A percentile compares a stretch with the other conserved stretches of the same genome.
These are phyloP conservation scores for Venturia pyrina DNA, from an alignment of 2,329 filamentous ascomycete species.

Conservation along the genomic window DNA sequence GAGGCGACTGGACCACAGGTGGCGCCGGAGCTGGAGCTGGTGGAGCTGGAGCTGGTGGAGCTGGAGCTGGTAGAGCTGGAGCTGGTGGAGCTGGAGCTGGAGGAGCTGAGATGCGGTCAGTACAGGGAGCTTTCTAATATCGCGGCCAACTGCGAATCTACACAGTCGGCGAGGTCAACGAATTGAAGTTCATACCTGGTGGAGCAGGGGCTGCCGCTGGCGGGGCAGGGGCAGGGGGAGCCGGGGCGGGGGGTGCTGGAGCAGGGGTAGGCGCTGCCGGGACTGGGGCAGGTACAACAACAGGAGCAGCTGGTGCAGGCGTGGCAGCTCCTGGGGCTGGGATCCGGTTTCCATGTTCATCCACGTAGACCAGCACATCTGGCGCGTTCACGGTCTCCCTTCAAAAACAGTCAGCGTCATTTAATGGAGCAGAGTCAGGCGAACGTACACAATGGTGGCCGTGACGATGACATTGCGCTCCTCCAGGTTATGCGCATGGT, in stretches of 20 bases:
- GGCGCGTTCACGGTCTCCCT: slow-evolving; percentile 32
- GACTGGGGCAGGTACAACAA: slow-evolving; percentile 11
- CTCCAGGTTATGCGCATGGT: slow-evolving; percentile 1
- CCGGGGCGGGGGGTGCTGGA: not conserved
- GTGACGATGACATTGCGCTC: slow-evolving; percentile 2
- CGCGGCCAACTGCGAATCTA: not conserved
- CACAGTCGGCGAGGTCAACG: not conserved
- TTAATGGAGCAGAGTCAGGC: slow-evolving; percentile 19
- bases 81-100: slow-evolving; percentile 10
- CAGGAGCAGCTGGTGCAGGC: not conserved
- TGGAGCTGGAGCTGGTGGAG: slow-evolving; percentile 13
- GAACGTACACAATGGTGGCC: slow-evolving; percentile 17
- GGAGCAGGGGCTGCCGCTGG: slow-evolving; percentile 11
- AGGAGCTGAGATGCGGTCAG: not conserved
- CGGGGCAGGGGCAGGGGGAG: not conserved
- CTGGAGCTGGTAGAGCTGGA: not conserved
- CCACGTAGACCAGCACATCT: slow-evolving; percentile 49
- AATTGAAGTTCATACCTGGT: not conserved
- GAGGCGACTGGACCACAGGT: slow-evolving; percentile 14
- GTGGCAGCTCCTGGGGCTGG: slow-evolving; percentile 17
- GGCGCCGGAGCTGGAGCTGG: slow-evolving; percentile 11
- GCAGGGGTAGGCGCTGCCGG: slow-evolving; percentile 13
- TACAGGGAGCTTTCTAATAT: not conserved
- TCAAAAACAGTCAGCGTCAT: not conserved
- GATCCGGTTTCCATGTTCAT: slow-evolving; percentile 45